A percentile compares a stretch with the other conserved stretches of the same genome.
These are phyloP conservation scores for Hypoxylon rubiginosum DNA, from an alignment of 2,329 filamentous ascomycete genomes.

Conservation along the genomic window DNA sequence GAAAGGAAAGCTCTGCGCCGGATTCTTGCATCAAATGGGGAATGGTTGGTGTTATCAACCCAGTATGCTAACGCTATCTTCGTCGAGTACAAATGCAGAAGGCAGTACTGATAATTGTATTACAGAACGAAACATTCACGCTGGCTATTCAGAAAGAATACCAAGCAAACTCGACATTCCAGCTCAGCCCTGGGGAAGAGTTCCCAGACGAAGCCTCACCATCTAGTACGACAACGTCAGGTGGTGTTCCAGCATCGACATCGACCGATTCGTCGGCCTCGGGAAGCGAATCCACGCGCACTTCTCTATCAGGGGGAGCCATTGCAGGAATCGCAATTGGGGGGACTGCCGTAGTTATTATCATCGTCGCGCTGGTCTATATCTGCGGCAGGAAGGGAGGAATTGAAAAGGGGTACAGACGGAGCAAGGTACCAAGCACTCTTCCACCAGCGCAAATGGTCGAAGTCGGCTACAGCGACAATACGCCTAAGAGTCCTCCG, in stretches of 20 bases:
- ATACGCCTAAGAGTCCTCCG: slow-evolving; percentile 34
- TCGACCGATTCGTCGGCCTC: slow-evolving; percentile 19
- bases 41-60: slow-evolving; percentile 85
- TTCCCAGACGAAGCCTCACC: slow-evolving; percentile 61
- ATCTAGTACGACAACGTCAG: slow-evolving; percentile 38
- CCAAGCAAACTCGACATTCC: slow-evolving; percentile 63
- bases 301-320: slow-evolving; percentile 59
- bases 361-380: slow-evolving; percentile 62
- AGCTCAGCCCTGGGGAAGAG: slow-evolving; percentile 68
- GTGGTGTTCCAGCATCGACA: slow-evolving; percentile 23
- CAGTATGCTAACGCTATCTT: slow-evolving; percentile 60
- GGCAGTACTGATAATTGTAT: slow-evolving; percentile 21
- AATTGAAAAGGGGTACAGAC: slow-evolving; percentile 54
- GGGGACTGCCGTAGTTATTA: slow-evolving; percentile 58
- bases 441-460: slow-evolving; percentile 46
- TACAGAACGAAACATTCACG: slow-evolving; percentile 61
- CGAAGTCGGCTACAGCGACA: slow-evolving; percentile 46
- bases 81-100: background rate
- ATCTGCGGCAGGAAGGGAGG: slow-evolving; percentile 60
- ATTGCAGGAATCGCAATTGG: slow-evolving; percentile 70
- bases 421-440: slow-evolving; percentile 38
- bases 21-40: slow-evolving; percentile 73
- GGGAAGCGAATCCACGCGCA: slow-evolving; percentile 33
- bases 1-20: slow-evolving; percentile 62
- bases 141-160: slow-evolving; percentile 62